Evolutionary conservation across 257 asterid genomes (phyloP).

Genomic region (Verbena officinalis): DNA sequence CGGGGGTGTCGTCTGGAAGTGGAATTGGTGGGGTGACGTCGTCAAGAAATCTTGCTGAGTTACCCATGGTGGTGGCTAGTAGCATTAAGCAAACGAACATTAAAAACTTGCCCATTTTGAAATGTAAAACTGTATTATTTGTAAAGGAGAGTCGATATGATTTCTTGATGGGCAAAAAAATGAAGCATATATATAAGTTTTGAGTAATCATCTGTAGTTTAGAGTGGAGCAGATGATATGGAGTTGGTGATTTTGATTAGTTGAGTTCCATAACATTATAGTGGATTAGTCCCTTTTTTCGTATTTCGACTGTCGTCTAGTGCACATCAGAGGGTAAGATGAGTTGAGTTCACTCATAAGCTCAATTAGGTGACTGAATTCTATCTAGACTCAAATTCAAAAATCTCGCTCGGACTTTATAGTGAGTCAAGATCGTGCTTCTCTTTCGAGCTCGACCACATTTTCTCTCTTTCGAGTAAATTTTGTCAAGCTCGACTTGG

Average conservation of each 20-base stretch:
- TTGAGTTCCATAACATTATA: conserved; percentile 11
- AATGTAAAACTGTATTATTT: conserved; percentile 13
- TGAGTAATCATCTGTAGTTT: background rate
- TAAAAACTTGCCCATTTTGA: conserved; percentile 51
- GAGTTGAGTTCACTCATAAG: too few species aligned
- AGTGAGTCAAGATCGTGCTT: too few species aligned
- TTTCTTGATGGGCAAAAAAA: background rate
- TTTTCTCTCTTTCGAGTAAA: too few species aligned
- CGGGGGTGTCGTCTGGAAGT: conserved; percentile 31
- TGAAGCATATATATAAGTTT: background rate
- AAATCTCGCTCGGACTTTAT: too few species aligned
- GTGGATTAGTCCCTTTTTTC: too few species aligned
- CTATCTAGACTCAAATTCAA: too few species aligned
- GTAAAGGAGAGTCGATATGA: background rate
- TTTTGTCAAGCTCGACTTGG: too few species aligned
- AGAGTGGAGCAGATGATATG: conserved; percentile 37
- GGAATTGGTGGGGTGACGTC: conserved; percentile 42
- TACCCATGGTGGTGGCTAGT: conserved; percentile 43
- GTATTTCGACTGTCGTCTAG: too few species aligned
- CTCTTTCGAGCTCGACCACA: too few species aligned
- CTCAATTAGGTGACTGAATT: too few species aligned
- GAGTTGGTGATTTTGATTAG: conserved; percentile 27
- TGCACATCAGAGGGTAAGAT: too few species aligned
- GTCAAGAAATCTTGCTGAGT: conserved; percentile 53
- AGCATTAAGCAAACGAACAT: conserved; percentile 43